Evolutionary conservation across 352 stramenopile genomes (phyloP), one percentile per base, ranked within the genome.

Genomic region (Phytophthora hibernalis): DNA sequence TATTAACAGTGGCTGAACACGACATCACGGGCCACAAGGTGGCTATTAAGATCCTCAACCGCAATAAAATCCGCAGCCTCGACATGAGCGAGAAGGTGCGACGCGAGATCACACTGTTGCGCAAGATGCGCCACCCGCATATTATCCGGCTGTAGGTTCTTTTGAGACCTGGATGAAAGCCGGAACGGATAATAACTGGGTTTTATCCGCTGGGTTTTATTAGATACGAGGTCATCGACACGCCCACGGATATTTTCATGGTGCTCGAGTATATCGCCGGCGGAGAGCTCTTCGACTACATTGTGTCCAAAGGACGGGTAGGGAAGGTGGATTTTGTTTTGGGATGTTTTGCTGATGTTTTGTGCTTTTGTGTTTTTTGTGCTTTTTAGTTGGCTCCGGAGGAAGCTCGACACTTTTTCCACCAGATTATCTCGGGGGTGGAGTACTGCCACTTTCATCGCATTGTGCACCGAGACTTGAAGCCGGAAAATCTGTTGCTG

Each of bases 401-500:
- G 72, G 98, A 99, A 77, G 98, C 98, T 12, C 83, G 98, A 50
- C 96, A 98, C 65, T 99, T 99, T 73, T 99, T 99, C 84, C 98
- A 99, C 82, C 98, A 98, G 74, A 97, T 98, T 57, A 95, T 99
- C 58, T 98, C 95, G 1, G 98, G 97, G n/a, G 93, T 99, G 33
- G 97, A 99, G 80, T 99, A 99, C 79, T 99, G 97, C 70, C 98
- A 99, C 80, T 99, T 98, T 70, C 97, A 99, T 74, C 96, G 97
- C 65, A 98, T 99, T 64, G 97, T 99, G 42, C 98, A 99, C 70
- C 89, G 97, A 65, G 98, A 99, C 80, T 83, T 99, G 33, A 99
- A 99, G 75, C 97, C 97, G 5, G 97, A 99, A 54, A 99, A 99
- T 76, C 70, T 99, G 48, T 83, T 99, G 45, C 76, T 99, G 30